Base-by-base conservation (phyloP, 495 filamentous ascomycete species). In the Trichocladium uniseriatum region DNA sequence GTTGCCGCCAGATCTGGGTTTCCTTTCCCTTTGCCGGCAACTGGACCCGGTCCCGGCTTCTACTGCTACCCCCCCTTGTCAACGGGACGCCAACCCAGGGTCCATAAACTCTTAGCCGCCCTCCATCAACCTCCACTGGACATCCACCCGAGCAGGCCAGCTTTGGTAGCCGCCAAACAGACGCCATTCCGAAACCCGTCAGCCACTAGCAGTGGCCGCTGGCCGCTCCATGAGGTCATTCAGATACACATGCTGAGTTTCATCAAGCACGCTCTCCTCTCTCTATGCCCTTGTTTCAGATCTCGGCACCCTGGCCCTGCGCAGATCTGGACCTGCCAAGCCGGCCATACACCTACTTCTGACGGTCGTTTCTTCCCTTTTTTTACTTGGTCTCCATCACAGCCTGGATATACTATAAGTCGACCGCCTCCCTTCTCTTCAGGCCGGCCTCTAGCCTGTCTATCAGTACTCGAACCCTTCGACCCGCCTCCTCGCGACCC, bases 111-210 rank as follows among this genome's bases (percentile, higher is more conserved):
- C 42, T 62, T 72, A 71, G 56, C 70, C 70, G 68, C 69, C 69
- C 62, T 69, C 61, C 59, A 49, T 57, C 49, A 46, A 54, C 49
- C 51, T 55, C 57, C 57, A 57, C 50, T 57, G 49, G 48, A 54
- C 49, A 52, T 55, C 57, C 57, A 57, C 53, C 47, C 38, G 28
- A 48, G 38, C 27, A 48, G 55, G 59, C 48, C 63, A 14, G 24
- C 40, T 62, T 60, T 60, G 48, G 62, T 74, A 74, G 65, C 71
- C 71, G 71, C 71, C 68, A 72, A 62, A 74, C 65, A 73, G 57
- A 71, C 71, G 71, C 71, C 69, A 67, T 72, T 59, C 58, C 65
- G 60, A 67, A 59, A 54, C 54, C 51, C 47, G 52, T 44, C 67
- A 72, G 62, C 71, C 71, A 74, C 69, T 73, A 57, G 62, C 68